Base-by-base conservation (phyloP, 495 filamentous ascomycete species). In the Penicillium cinerascens region DNA sequence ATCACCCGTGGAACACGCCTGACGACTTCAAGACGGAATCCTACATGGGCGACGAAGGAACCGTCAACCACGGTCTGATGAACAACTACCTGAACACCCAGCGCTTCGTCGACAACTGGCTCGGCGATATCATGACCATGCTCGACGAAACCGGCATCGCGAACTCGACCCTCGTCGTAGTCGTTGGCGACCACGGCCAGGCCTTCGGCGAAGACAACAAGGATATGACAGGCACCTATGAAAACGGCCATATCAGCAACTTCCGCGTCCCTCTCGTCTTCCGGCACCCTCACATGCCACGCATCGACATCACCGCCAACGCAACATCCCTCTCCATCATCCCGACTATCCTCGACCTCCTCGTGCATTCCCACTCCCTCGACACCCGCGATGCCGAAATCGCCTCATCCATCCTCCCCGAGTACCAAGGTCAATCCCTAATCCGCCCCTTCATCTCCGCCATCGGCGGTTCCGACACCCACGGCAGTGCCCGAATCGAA, bases 121-220 rank as follows among this genome's bases (percentile, higher is more conserved):
- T 81, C 5, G 61, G 60, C 6, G 69, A 75, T 23, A 68, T 78
- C 23, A 48, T 79, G 55, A 60, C 64, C 3, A 67, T 79, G 41
- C 62, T 81, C 7, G 66, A 78, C 22, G 69, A 79, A 18, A 61
- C 70, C n/a, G 75, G 70, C 15, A 68, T 79, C n/a, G 68, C 68
- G 11, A 67, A 80, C 39, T 69, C 77, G 53, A 81, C 78, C 2
- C 59, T 81, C 20, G 58, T 81, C 4, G 75, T 78, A 13, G 64
- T 80, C 50, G 70, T 78, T 8, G 78, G 78, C 41, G 75, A 73
- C 40, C 71, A 75, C 40, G 72, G 72, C 18, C 67, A 72, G 51
- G 65, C 71, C 6, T 73, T 76, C 46, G 64, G 59, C 21, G 70
- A 74, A 51, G 68, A 73, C 44, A 58, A 64, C 49, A 64, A 66